phyloP scores from a whole-genome alignment of 2,329 filamentous ascomycete genomes.

The Phoma sp. region DNA sequence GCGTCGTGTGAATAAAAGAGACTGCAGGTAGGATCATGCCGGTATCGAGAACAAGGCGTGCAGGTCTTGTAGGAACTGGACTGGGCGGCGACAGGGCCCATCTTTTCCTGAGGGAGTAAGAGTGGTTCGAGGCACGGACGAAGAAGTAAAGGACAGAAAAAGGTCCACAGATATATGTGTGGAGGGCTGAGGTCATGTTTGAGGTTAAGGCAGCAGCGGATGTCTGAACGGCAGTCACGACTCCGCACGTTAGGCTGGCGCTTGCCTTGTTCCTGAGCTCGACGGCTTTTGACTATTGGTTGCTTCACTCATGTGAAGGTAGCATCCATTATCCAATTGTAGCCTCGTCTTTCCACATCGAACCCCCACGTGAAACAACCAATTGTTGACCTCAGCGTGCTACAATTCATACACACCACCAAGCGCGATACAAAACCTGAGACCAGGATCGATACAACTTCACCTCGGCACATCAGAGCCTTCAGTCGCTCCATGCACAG shows the following conservation, averaged over 20 bases:
- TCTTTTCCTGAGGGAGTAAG: constrained; percentile 12
- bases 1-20: constrained; percentile 11
- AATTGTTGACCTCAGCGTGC: too few species aligned
- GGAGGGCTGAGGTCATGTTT: constrained; percentile 10
- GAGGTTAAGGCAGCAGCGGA: background rate
- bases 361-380: too few species aligned
- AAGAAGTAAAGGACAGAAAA: constrained; percentile 5
- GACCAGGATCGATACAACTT: background rate
- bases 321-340: background rate
- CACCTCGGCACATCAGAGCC: background rate
- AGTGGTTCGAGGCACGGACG: constrained; percentile 10
- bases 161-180: constrained; percentile 2
- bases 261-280: background rate
- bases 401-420: too few species aligned
- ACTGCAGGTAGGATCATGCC: constrained; percentile 24
- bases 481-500: background rate
- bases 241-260: background rate
- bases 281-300: background rate
- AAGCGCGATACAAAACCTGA: background rate
- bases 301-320: background rate
- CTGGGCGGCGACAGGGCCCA: constrained; percentile 3
- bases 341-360: too few species aligned
- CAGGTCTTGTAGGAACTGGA: constrained; percentile 9
- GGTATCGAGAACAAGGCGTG: constrained; percentile 11
- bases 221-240: background rate